Evolutionary conservation across 106 monocot genomes (phyloP), one percentile per base, ranked within the genome.

Genomic region (Allium cepa): DNA sequence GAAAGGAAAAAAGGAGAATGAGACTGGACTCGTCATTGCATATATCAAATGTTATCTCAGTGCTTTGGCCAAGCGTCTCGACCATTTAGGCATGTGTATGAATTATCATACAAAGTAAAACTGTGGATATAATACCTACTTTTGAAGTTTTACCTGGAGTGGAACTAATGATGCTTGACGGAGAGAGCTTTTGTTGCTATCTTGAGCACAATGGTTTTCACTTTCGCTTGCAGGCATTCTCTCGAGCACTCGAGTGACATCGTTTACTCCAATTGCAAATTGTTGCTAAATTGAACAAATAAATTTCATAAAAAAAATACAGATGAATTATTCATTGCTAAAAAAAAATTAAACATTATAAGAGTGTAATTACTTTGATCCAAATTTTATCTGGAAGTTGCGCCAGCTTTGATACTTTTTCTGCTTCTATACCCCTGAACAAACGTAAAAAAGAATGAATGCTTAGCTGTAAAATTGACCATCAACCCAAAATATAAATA

Each of bases 261-360:
- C 94, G 71, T 91, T 95, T 52, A 91, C 85, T 12, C 94, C 94
- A 48, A 95, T 68, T 17, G 88, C 83, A 71, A 95, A 95, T 63
- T 91, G 94, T 79, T 81, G 83, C 94, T 91, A 68, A 73, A 83
- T 16, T 7, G 27, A 62, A 17, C 46, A 56, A 36, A 5, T 36
- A 36, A 57, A 49, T 53, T 67, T 7, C 48, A 67, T 45, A 11
- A 63, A 10, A 63, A 63, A 66, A 7, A 26, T 8, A 7, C 66
- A 67, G 67, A 26, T 60, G 3, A n/a, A 51, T 56, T 17, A 12
- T 4, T 10, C 16, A 67, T 10, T 52, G 10, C 26, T 26, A 59
- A 48, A 48, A 49, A 49, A 22, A 4, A 22, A 2, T 36, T 4
- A 4, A 65, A 18, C 46, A 3, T 14, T 26, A 14, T 22, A 62